Evolutionary conservation across 1,284 basidiomycete genomes (phyloP).

Genomic region (Cryptococcus jaspeensis): DNA sequence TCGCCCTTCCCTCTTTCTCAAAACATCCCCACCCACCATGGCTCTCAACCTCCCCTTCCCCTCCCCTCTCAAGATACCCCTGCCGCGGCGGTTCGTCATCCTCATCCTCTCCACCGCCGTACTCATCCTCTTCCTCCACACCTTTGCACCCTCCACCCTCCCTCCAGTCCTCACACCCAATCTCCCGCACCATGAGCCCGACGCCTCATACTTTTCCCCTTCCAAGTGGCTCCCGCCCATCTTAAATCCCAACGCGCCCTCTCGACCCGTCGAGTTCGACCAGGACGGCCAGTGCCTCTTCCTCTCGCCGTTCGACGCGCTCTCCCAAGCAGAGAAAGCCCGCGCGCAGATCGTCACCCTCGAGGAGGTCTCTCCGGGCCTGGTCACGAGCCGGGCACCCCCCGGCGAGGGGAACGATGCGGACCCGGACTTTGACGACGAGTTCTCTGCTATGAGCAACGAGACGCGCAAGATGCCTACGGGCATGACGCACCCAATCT

Average conservation of each 20-base stretch:
- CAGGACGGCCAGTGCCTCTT: conserved; percentile 49
- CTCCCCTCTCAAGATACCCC: conserved; percentile 28
- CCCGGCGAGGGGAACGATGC: conserved; percentile 17
- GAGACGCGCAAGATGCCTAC: conserved; percentile 10
- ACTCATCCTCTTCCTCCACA: conserved; percentile 41
- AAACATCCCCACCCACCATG: conserved; percentile 12
- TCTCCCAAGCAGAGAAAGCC: conserved; percentile 38
- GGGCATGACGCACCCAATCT: conserved; percentile 48
- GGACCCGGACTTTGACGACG: conserved; percentile 31
- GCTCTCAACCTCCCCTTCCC: conserved; percentile 30
- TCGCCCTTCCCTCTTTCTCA: not conserved
- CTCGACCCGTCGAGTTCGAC: conserved; percentile 44
- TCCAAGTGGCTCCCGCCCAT: conserved; percentile 47
- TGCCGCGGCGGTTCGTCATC: conserved; percentile 38
- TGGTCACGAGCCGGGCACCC: conserved; percentile 26
- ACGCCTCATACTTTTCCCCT: conserved; percentile 37
- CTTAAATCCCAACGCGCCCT: conserved; percentile 30
- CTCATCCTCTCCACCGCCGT: conserved; percentile 27
- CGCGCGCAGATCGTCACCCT: conserved; percentile 35
- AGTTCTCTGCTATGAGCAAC: conserved; percentile 21
- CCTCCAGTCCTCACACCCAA: conserved; percentile 38
- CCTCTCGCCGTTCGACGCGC: conserved; percentile 48
- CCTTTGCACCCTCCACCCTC: conserved; percentile 36
- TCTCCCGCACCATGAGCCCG: conserved; percentile 36
- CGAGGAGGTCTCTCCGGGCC: conserved; percentile 38